These are phyloP conservation scores for Gaultheria prostrata DNA, from an alignment of 148 eudicot genomes.

Conservation along the genomic window DNA sequence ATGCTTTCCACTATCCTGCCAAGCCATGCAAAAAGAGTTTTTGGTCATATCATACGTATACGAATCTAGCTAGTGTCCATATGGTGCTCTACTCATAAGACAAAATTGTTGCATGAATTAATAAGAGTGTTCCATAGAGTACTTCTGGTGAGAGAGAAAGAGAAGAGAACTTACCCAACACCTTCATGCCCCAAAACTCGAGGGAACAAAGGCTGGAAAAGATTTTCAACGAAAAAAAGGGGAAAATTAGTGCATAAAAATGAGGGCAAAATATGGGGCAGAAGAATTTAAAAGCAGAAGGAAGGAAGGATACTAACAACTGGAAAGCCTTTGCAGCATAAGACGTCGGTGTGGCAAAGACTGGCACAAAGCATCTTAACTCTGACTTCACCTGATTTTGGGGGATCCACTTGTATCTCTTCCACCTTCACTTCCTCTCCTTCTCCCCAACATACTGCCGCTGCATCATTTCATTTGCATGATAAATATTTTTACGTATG, in stretches of 20 bases:
- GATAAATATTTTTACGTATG: neutral
- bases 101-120: neutral
- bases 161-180: neutral
- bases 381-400: constrained; percentile 35
- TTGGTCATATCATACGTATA: too few species aligned
- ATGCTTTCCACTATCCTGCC: constrained; percentile 48
- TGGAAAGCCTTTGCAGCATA: constrained; percentile 31
- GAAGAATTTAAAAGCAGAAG: neutral
- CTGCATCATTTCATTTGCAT: constrained; percentile 18
- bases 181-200: constrained; percentile 49
- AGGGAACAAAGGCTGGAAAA: constrained; percentile 36
- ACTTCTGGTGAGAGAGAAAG: neutral
- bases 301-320: neutral
- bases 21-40: neutral
- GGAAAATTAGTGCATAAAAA: neutral
- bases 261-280: too few species aligned
- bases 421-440: constrained; percentile 35
- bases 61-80: too few species aligned
- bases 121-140: neutral
- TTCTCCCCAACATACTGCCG: constrained; percentile 27
- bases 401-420: constrained; percentile 49
- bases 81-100: neutral
- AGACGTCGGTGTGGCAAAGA: constrained; percentile 47
- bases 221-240: neutral
- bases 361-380: constrained; percentile 46